Evolutionary conservation across 139 green algal species (phyloP), one percentile per base, ranked within the genome.

Genomic region (Picochlorum sp.): DNA sequence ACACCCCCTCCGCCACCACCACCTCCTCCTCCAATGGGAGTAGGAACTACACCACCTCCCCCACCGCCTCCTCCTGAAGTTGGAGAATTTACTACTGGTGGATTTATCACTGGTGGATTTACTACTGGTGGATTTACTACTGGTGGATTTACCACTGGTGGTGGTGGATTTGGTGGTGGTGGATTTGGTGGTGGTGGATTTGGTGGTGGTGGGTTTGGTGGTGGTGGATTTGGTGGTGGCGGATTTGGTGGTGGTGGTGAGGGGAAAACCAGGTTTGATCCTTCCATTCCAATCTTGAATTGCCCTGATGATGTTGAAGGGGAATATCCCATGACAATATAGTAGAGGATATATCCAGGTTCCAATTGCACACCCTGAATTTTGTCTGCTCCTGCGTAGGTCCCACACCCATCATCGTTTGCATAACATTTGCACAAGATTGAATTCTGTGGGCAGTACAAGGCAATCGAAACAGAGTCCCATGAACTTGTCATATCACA

Each of bases 31-130:
- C 34, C 56, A 13, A 18, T 3, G 18, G 18, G 34, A 20, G 44
- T 18, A 47, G 56, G 18, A 37, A 62, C 45, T 41, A 51, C 5
- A 28, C 34, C 24, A 0, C 23, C 24, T 13, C 6, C 34, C 2
- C 34, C 34, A 13, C 34, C 34, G 5, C 34, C 34, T 41, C 34
- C 13, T 3, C 9, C 13, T 13, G 24, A 30, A 24, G 14, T 16
- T 26, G 59, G 59, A 16, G 54, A 30, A 24, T 65, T 65, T 49
- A 55, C 24, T 11, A 47, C 59, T 6, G 45, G 54, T 18, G 11
- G 26, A 28, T 28, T 28, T 23, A 3, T 2, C 2, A 0, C 37
- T 58, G 60, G 49, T 37, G 11, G 34, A 34, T 8, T 8, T 24
- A 24, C 23, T 2, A 2, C 23, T 24, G 23, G 23, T 2, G 23